phyloP scores from a whole-genome alignment of 371 early-diverging fungal genomes.

The Circinella umbellata region DNA sequence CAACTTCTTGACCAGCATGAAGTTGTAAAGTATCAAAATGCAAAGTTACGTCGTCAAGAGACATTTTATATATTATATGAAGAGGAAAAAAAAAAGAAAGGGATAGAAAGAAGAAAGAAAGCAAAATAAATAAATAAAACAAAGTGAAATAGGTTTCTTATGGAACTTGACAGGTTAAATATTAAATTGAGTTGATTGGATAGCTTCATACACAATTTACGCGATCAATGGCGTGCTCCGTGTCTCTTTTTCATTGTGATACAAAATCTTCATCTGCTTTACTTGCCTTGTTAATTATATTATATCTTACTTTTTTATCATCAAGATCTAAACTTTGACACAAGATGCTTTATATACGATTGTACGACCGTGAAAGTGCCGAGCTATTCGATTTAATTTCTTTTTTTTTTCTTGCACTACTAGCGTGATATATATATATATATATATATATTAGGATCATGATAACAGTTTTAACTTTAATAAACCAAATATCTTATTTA shows the following conservation, averaged over 20 bases:
- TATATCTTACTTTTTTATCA: neutral
- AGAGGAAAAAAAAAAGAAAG: neutral
- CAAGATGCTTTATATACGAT: neutral
- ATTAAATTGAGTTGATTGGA: too few relatives aligned
- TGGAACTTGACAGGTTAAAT: too few relatives aligned
- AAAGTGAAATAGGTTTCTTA: too few relatives aligned
- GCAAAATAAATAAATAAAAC: too few relatives aligned
- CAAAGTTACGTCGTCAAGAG: constrained; percentile 11
- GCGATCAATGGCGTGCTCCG: neutral
- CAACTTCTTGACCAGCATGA: constrained; percentile 83
- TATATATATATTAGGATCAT: too few relatives aligned
- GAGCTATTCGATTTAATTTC: neutral
- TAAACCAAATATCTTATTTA: too few relatives aligned
- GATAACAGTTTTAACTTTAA: too few relatives aligned
- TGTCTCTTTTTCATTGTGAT: neutral
- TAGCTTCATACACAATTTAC: too few relatives aligned
- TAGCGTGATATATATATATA: too few relatives aligned
- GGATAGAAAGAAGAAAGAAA: too few relatives aligned
- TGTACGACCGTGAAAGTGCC: neutral
- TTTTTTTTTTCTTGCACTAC: neutral
- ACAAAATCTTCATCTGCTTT: neutral
- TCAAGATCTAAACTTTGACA: constrained; percentile 3
- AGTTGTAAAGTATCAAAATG: constrained; percentile 90
- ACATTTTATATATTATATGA: neutral
- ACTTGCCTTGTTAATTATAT: neutral